Conservation (phyloP, 2,329 filamentous ascomycete species). For the Chrysoporthe austroafricana region DNA sequence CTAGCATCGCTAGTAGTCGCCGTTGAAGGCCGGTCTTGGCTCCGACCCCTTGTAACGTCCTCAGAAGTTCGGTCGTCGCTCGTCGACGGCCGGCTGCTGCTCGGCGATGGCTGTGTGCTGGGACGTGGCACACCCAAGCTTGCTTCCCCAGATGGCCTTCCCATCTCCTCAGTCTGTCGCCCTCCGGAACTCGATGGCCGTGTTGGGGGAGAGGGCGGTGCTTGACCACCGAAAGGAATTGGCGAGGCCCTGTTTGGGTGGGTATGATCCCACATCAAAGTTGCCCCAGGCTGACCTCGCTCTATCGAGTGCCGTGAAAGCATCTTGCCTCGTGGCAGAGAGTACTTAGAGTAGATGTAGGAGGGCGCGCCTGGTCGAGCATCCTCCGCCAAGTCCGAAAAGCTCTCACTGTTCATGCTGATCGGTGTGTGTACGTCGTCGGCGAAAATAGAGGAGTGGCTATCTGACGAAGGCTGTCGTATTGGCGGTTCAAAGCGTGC, state of each 20-base stretch:
- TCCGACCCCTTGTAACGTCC: slow-evolving; percentile 49
- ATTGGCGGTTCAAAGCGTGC: slow-evolving; percentile 56
- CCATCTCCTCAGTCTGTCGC: slow-evolving; percentile 36
- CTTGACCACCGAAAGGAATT: slow-evolving; percentile 46
- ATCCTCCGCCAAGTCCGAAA: slow-evolving; percentile 59
- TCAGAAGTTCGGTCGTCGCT: slow-evolving; percentile 51
- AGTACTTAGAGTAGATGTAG: slow-evolving; percentile 86
- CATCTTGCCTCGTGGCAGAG: slow-evolving; percentile 79
- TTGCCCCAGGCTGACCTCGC: slow-evolving; percentile 55
- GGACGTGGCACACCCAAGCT: slow-evolving; percentile 46
- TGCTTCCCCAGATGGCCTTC: slow-evolving; percentile 19
- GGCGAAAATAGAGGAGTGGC: slow-evolving; percentile 65
- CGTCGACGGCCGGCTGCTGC: slow-evolving; percentile 49
- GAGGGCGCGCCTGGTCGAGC: slow-evolving; percentile 62
- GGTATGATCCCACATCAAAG: slow-evolving; percentile 67
- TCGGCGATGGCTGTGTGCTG: slow-evolving; percentile 48
- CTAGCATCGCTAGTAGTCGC: slow-evolving; percentile 58
- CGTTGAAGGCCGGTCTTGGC: slow-evolving; percentile 40
- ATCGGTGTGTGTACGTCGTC: slow-evolving; percentile 71
- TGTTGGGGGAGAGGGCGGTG: slow-evolving; percentile 65
- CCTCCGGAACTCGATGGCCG: slow-evolving; percentile 62
- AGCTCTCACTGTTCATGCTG: slow-evolving; percentile 73
- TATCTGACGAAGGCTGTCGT: slow-evolving; percentile 68
- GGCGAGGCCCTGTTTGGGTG: slow-evolving; percentile 49
- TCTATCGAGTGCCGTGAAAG: slow-evolving; percentile 69